Conservation (phyloP, 2,329 filamentous ascomycete genomes). For the Orbilia quercus region DNA sequence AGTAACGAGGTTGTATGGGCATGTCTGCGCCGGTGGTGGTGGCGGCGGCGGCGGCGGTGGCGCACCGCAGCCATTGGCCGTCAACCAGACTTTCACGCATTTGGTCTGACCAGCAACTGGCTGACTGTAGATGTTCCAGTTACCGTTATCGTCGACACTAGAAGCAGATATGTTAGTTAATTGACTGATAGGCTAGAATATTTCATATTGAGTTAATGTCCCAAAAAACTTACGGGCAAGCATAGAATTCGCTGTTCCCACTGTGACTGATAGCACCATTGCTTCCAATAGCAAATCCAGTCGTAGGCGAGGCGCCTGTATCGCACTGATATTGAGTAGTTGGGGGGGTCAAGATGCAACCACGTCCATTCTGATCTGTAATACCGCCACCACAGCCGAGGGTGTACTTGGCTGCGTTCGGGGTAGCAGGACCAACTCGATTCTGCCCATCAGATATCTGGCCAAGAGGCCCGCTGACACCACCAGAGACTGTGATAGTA, state of each 20-base stretch:
- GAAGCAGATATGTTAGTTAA: neutral
- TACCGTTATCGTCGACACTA: slow-evolving; percentile 62
- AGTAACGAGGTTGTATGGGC: slow-evolving; percentile 65
- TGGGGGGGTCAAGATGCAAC: slow-evolving; percentile 73
- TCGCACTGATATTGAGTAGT: slow-evolving; percentile 74
- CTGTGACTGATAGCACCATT: slow-evolving; percentile 69
- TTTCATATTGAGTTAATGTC: no score
- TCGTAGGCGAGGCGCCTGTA: slow-evolving; percentile 66
- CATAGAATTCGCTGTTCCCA: slow-evolving; percentile 69
- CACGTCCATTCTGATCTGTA: slow-evolving; percentile 69
- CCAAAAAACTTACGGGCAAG: slow-evolving; percentile 69
- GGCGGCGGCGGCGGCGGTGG: slow-evolving; percentile 44
- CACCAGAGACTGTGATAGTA: slow-evolving; percentile 67
- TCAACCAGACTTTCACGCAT: slow-evolving; percentile 67
- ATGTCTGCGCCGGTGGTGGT: slow-evolving; percentile 42
- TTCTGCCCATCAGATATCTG: slow-evolving; percentile 73
- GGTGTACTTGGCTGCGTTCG: slow-evolving; percentile 68
- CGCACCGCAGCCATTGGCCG: slow-evolving; percentile 63
- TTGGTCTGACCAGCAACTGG: slow-evolving; percentile 64
- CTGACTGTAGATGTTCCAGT: slow-evolving; percentile 69
- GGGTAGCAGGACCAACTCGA: slow-evolving; percentile 67
- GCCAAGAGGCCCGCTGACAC: slow-evolving; percentile 68
- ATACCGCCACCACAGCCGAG: slow-evolving; percentile 69
- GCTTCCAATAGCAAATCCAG: slow-evolving; percentile 70
- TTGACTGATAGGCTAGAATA: no score